These are phyloP conservation scores for Margaritispora aquatica DNA, from an alignment of 495 filamentous ascomycete species.

Conservation along the genomic window DNA sequence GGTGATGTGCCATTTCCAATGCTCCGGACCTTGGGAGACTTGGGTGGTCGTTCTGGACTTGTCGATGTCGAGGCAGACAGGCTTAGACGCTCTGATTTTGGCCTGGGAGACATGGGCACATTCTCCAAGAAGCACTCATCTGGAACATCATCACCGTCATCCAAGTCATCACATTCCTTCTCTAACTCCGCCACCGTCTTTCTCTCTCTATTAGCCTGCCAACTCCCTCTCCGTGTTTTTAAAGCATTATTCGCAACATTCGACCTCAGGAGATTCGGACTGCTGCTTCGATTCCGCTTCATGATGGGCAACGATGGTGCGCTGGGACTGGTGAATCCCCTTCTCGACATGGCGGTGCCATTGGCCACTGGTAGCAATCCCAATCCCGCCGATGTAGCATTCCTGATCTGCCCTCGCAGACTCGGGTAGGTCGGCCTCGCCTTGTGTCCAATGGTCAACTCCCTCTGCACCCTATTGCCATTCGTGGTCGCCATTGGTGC, in stretches of 20 bases:
- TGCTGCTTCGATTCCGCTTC: constrained; percentile 23
- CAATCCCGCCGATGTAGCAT: constrained; percentile 14
- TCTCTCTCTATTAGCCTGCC: constrained; percentile 59
- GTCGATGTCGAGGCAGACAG: constrained; percentile 36
- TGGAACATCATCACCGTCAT: constrained; percentile 81
- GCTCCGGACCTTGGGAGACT: constrained; percentile 34
- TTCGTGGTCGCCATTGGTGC: constrained; percentile 17
- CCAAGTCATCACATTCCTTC: constrained; percentile 69
- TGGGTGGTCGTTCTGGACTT: constrained; percentile 51
- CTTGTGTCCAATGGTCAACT: constrained; percentile 26
- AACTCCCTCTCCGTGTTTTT: constrained; percentile 52
- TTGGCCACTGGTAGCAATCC: constrained; percentile 21
- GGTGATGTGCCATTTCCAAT: constrained; percentile 49
- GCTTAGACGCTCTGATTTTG: constrained; percentile 56
- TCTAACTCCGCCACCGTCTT: constrained; percentile 79
- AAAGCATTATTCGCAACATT: constrained; percentile 32
- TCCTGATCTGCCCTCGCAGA: constrained; percentile 17
- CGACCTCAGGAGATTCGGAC: constrained; percentile 12
- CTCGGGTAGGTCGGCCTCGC: constrained; percentile 19
- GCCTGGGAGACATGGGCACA: constrained; percentile 88
- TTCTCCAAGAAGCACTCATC: constrained; percentile 90
- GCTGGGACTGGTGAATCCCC: constrained; percentile 21
- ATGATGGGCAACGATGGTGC: constrained; percentile 16
- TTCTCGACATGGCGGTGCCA: constrained; percentile 20
- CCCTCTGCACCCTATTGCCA: constrained; percentile 20